phyloP scores from a whole-genome alignment of 2,329 filamentous ascomycete species.

The Ophiostoma montium region DNA sequence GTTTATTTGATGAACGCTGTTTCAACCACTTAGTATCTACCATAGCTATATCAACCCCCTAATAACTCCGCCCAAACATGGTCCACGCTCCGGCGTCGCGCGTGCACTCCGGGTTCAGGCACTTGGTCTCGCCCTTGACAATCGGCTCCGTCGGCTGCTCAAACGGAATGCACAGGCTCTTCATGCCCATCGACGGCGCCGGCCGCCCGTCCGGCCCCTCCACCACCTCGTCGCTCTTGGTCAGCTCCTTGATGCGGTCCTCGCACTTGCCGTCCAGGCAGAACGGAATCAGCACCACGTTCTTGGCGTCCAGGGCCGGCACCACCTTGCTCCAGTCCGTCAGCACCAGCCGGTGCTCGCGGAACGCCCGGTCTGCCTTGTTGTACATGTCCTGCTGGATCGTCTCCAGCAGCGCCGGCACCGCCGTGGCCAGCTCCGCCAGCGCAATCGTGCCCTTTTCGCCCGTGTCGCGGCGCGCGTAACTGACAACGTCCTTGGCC shows the following conservation, averaged over 20 bases:
- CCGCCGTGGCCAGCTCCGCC: slow-evolving; percentile 53
- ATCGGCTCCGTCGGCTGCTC: slow-evolving; percentile 72
- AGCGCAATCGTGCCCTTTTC: slow-evolving; percentile 73
- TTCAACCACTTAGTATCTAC: too few species aligned
- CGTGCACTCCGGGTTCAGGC: slow-evolving; percentile 76
- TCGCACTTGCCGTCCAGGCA: slow-evolving; percentile 74
- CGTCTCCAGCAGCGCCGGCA: slow-evolving; percentile 71
- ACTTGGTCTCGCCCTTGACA: slow-evolving; percentile 72
- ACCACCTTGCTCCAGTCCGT: slow-evolving; percentile 86
- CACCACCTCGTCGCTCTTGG: slow-evolving; percentile 52
- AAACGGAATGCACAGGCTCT: slow-evolving; percentile 60
- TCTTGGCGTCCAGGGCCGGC: slow-evolving; percentile 80
- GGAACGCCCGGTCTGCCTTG: slow-evolving; percentile 66
- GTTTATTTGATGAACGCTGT: neutral
- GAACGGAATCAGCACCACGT: slow-evolving; percentile 82
- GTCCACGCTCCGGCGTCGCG: slow-evolving; percentile 70
- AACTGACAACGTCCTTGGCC: slow-evolving; percentile 70
- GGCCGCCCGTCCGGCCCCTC: slow-evolving; percentile 38
- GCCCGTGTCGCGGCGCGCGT: slow-evolving; percentile 73
- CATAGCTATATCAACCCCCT: too few species aligned
- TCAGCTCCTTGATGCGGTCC: slow-evolving; percentile 88
- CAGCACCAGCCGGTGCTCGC: slow-evolving; percentile 65
- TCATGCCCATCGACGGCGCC: slow-evolving; percentile 50
- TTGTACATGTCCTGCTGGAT: slow-evolving; percentile 74
- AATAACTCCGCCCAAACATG: slow-evolving; percentile 75